phyloP scores from a whole-genome alignment of 148 eudicot genomes.

The Vaccinium macrocarpon region DNA sequence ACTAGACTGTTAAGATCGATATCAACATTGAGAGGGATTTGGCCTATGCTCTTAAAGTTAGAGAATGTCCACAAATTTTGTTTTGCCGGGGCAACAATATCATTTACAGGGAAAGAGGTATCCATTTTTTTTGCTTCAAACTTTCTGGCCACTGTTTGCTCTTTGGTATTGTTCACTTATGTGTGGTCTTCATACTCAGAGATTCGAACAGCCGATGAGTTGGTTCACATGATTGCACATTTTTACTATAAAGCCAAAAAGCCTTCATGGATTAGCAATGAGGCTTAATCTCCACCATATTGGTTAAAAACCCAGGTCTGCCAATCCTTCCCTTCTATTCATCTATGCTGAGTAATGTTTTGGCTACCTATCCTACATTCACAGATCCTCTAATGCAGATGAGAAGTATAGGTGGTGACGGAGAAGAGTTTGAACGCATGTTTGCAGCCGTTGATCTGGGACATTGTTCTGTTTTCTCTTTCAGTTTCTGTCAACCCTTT shows the following conservation, averaged over 20 bases:
- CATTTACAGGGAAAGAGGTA: conserved; percentile 76
- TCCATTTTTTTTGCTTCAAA: background rate
- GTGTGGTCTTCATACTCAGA: conserved; percentile 39
- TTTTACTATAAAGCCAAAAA: conserved; percentile 82
- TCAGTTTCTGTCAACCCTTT: background rate
- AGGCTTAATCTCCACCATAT: conserved; percentile 22
- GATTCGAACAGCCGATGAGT: conserved; percentile 69
- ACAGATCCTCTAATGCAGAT: conserved; percentile 12
- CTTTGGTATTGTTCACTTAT: background rate
- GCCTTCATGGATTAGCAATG: conserved; percentile 67
- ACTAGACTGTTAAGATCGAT: conserved; percentile 78
- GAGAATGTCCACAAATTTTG: conserved; percentile 74
- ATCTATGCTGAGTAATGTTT: background rate
- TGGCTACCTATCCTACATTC: background rate
- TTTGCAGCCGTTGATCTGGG: background rate
- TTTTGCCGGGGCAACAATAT: conserved; percentile 69
- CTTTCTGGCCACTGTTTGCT: conserved; percentile 8
- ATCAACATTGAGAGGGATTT: conserved; percentile 88
- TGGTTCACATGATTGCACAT: conserved; percentile 90
- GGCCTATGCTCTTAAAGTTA: conserved; percentile 85
- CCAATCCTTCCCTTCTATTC: background rate
- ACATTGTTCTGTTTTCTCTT: background rate
- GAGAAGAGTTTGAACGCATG: background rate
- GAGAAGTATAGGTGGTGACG: background rate
- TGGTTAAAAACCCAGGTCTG: conserved; percentile 14